Base-by-base conservation (phyloP, 352 stramenopile genomes). In the Phytophthora cactorum region DNA sequence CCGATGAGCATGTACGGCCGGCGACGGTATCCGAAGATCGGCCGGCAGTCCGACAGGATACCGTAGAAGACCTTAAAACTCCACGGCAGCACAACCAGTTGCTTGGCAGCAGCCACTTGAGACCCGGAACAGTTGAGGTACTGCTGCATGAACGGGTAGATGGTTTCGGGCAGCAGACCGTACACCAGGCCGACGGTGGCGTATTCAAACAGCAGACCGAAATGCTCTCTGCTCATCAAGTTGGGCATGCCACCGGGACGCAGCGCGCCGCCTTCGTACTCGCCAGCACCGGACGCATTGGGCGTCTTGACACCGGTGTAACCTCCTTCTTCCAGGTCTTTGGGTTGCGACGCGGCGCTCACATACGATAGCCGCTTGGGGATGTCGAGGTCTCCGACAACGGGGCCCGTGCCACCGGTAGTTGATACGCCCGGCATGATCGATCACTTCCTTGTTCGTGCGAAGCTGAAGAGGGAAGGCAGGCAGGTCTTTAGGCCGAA, bases 1-100 rank as follows among this genome's bases (percentile, higher is more conserved):
- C 80, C 80, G 43, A 89, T 63, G 11, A 89, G 59, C 74, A 89
- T 86, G 55, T 78, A 89, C 4, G 80, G 77, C 44, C 79, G 79
- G 59, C 80, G 78, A 51, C 80, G 80, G 65, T 84, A 86, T 14
- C 80, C 80, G 49, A 66, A 79, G 55, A 89, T 86, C 25, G 80
- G 79, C 2, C 64, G 50, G 44, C 64, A 72, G 25, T 72, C 64
- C 0, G 64, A 72, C 64, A 72, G 53, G n/a, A n/a, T n/a, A n/a
- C n/a, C n/a, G n/a, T n/a, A n/a, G n/a, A n/a, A n/a, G n/a, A n/a
- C n/a, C n/a, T 70, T 88, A 66, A 86, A 83, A 31, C 74, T 86
- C 79, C 79, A 88, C 1, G 77, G 75, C 5, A 88, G 46, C 32
- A 66, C 64, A n/a, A 86, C 56, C 3, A 88, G 57, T 50, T 71